Percentiles rank a stretch among this genome's conserved stretches.
These are phyloP conservation scores for Capronia americana DNA, from an alignment of 2,329 filamentous ascomycete species.

Conservation along the genomic window DNA sequence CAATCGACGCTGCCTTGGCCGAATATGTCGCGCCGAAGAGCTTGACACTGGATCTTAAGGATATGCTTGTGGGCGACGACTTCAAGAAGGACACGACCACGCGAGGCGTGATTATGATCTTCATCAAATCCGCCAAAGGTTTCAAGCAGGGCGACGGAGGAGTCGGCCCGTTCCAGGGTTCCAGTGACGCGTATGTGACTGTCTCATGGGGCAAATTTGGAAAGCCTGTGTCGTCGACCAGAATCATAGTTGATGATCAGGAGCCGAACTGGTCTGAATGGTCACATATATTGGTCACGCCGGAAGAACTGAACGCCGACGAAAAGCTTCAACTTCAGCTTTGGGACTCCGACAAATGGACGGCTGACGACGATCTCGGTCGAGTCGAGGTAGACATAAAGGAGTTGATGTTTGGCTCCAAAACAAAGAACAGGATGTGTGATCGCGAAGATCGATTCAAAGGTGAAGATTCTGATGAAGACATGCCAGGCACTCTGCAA, in stretches of 20 bases:
- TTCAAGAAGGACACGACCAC: conserved; percentile 76
- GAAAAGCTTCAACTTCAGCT: conserved; percentile 73
- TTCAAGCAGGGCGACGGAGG: conserved; percentile 75
- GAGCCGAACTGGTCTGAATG: conserved; percentile 75
- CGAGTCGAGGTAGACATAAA: conserved; percentile 73
- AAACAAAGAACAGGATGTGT: conserved; percentile 67
- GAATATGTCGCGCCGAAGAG: conserved; percentile 80
- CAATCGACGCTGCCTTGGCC: conserved; percentile 74
- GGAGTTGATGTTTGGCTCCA: conserved; percentile 64
- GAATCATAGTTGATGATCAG: conserved; percentile 70
- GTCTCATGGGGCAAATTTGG: conserved; percentile 81
- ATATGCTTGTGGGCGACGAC: conserved; percentile 78
- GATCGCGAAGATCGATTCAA: conserved; percentile 70
- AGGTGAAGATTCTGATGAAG: conserved; percentile 68
- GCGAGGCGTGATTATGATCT: conserved; percentile 69
- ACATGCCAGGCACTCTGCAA: conserved; percentile 71
- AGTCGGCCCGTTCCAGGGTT: conserved; percentile 66
- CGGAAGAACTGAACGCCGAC: conserved; percentile 73
- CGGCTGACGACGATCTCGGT: conserved; percentile 76
- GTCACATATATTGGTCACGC: conserved; percentile 70
- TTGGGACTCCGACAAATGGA: conserved; percentile 76
- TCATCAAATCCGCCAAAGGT: conserved; percentile 69
- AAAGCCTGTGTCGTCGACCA: conserved; percentile 70
- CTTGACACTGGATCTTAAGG: conserved; percentile 74
- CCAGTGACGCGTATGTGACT: conserved; percentile 73